A percentile compares a stretch with the other conserved stretches of the same genome.
phyloP scores from a whole-genome alignment of 768 basidiomycete species.

The Neoboletus magnificus region DNA sequence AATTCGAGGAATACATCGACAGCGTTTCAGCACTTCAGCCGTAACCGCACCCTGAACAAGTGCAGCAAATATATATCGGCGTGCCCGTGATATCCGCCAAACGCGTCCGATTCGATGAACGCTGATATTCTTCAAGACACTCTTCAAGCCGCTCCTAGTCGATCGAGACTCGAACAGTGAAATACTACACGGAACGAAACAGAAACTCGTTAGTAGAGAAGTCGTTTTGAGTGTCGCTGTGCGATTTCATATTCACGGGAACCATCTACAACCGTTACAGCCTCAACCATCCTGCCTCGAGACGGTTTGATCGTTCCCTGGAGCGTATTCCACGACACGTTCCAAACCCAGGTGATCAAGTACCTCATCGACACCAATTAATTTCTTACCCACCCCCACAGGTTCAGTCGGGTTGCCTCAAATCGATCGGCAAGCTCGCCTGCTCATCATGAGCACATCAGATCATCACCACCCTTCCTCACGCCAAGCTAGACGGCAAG shows the following conservation, averaged over 20 bases:
- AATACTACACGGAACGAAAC: neutral
- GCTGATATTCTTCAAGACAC: too few relatives aligned
- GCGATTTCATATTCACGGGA: neutral
- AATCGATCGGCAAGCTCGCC: neutral
- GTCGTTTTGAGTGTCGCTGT: neutral
- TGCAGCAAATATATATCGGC: too few relatives aligned
- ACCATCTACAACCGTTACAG: neutral
- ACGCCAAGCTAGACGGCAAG: neutral
- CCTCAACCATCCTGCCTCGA: neutral
- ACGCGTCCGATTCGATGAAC: too few relatives aligned
- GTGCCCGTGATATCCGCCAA: too few relatives aligned
- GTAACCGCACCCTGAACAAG: too few relatives aligned
- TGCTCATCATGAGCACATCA: neutral
- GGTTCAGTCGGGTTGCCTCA: too few relatives aligned
- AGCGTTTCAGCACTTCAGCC: too few relatives aligned
- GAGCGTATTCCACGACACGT: neutral
- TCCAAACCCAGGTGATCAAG: neutral
- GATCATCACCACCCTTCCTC: neutral
- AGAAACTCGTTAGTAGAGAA: neutral
- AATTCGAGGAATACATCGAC: too few relatives aligned
- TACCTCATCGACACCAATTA: too few relatives aligned
- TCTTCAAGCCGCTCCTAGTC: too few relatives aligned
- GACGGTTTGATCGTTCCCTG: neutral
- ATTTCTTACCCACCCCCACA: too few relatives aligned
- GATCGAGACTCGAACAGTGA: neutral